Conservation (phyloP, 116 monocot species). For the Phalaenopsis hybrid region DNA sequence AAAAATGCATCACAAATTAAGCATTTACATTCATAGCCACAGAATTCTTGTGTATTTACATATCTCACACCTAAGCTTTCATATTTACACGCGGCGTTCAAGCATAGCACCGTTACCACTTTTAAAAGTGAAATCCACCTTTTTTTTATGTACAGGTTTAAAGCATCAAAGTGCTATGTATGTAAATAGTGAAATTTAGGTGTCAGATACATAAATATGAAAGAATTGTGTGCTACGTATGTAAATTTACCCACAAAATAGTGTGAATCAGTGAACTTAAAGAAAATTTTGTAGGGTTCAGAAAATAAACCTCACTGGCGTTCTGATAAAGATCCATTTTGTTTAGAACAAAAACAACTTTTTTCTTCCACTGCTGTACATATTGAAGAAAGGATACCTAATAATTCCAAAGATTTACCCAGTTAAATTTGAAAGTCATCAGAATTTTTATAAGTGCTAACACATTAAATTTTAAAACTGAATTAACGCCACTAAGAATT, state of each 20-base stretch:
- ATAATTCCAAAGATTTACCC: conserved; percentile 16
- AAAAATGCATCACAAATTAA: neutral
- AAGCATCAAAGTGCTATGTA: too few relatives aligned
- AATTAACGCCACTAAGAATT: neutral
- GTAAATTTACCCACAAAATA: too few relatives aligned
- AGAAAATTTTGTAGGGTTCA: neutral
- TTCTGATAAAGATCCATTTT: conserved; percentile 82
- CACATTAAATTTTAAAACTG: neutral
- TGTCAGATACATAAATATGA: too few relatives aligned
- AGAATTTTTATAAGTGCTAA: neutral
- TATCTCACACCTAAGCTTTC: too few relatives aligned
- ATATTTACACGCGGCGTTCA: too few relatives aligned
- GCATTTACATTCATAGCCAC: too few relatives aligned
- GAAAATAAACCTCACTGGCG: conserved; percentile 64
- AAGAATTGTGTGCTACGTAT: too few relatives aligned
- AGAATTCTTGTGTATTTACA: too few relatives aligned
- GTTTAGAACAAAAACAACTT: conserved; percentile 88
- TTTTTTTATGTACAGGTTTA: too few relatives aligned
- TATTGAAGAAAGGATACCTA: conserved; percentile 84
- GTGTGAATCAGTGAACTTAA: neutral
- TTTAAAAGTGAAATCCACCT: too few relatives aligned
- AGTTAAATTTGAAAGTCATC: neutral
- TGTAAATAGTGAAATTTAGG: too few relatives aligned
- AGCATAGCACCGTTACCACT: too few relatives aligned
- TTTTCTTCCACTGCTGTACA: conserved; percentile 93